These are phyloP conservation scores for Leccinum truebloodii DNA, from an alignment of 768 basidiomycete genomes.

Conservation along the genomic window DNA sequence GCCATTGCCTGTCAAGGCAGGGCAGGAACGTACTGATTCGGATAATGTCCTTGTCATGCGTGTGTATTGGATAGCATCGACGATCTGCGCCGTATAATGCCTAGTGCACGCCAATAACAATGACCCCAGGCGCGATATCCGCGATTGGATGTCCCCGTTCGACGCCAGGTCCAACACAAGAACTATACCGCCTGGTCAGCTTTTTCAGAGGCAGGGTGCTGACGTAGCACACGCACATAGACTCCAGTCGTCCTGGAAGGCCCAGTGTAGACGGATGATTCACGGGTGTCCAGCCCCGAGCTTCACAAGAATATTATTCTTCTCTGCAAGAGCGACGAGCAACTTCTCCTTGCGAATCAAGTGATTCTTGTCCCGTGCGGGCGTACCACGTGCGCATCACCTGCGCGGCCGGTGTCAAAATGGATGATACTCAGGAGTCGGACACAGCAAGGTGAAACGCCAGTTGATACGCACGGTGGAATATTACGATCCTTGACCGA, in stretches of 20 bases:
- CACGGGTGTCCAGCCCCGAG: slow-evolving; percentile 76
- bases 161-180: slow-evolving; percentile 76
- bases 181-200: slow-evolving; percentile 44
- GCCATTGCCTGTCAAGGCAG: slow-evolving; percentile 8
- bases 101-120: slow-evolving; percentile 73
- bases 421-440: neutral
- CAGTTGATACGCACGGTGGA: slow-evolving; percentile 58
- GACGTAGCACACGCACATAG: slow-evolving; percentile 60
- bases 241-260: slow-evolving; percentile 83
- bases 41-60: slow-evolving; percentile 87
- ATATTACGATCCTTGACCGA: slow-evolving; percentile 79
- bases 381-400: slow-evolving; percentile 57
- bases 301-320: slow-evolving; percentile 63
- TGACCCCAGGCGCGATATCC: slow-evolving; percentile 78
- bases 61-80: slow-evolving; percentile 82
- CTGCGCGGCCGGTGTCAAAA: slow-evolving; percentile 34
- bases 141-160: slow-evolving; percentile 77
- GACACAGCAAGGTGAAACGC: slow-evolving; percentile 7
- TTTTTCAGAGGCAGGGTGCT: neutral
- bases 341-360: slow-evolving; percentile 78
- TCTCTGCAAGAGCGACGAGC: slow-evolving; percentile 76
- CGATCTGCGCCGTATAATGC: slow-evolving; percentile 88
- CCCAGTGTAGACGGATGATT: slow-evolving; percentile 76
- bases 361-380: slow-evolving; percentile 64
- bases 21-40: slow-evolving; percentile 57